Conservation (phyloP, 352 stramenopile species). For the Globisporangium camurandrum region DNA sequence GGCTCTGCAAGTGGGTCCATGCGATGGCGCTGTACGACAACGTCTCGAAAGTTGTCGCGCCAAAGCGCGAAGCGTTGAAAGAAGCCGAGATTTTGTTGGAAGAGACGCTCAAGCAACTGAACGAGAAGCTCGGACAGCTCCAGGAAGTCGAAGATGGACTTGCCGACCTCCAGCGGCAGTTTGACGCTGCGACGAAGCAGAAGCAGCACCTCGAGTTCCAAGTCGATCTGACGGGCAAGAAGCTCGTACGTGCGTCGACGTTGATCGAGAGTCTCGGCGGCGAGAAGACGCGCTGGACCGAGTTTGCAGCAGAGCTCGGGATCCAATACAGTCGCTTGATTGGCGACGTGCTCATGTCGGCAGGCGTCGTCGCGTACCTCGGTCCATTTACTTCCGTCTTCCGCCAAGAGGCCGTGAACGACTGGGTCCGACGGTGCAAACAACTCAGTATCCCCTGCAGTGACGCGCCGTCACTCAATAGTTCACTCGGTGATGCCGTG, state of each 20-base stretch:
- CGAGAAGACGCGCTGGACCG: constrained; percentile 88
- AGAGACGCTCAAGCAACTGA: constrained; percentile 87
- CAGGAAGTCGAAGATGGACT: constrained; percentile 90
- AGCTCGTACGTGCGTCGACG: constrained; percentile 88
- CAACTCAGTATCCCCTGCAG: constrained; percentile 75
- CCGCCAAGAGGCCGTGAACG: constrained; percentile 62
- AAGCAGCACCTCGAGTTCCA: constrained; percentile 90
- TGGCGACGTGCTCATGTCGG: constrained; percentile 89
- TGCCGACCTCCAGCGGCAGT: constrained; percentile 78
- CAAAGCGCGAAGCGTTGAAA: constrained; percentile 86
- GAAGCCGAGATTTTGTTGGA: constrained; percentile 81
- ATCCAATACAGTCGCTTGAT: constrained; percentile 86
- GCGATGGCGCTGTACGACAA: constrained; percentile 92
- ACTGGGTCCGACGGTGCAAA: constrained; percentile 78
- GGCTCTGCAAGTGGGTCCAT: constrained; percentile 91
- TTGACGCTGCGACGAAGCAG: constrained; percentile 84
- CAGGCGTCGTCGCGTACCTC: constrained; percentile 90
- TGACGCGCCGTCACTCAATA: constrained; percentile 77
- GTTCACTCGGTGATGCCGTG: constrained; percentile 88
- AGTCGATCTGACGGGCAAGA: constrained; percentile 91
- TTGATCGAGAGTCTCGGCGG: constrained; percentile 91
- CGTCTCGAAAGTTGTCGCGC: constrained; percentile 89
- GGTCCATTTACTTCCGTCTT: constrained; percentile 90
- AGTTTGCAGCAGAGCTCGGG: constrained; percentile 79
- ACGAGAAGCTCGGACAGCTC: constrained; percentile 87